phyloP scores from a whole-genome alignment of 2,329 filamentous ascomycete species.

The Microdochium bolleyi region DNA sequence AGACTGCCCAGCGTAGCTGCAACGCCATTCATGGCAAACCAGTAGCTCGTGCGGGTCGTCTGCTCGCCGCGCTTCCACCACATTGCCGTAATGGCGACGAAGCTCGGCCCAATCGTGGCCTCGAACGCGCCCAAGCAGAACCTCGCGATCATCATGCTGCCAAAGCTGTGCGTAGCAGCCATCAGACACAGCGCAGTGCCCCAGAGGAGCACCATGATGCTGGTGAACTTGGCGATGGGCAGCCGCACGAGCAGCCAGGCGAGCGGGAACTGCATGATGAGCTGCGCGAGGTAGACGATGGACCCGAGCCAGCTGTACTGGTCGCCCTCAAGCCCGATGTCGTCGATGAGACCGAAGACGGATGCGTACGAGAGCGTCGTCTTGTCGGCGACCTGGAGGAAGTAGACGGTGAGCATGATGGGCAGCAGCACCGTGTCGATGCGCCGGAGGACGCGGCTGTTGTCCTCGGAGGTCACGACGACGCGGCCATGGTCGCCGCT shows the following conservation, averaged over 20 bases:
- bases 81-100: slow-evolving; percentile 51
- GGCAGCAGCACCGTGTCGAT: slow-evolving; percentile 32
- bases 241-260: slow-evolving; percentile 50
- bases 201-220: slow-evolving; percentile 41
- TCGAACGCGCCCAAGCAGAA: slow-evolving; percentile 53
- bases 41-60: slow-evolving; percentile 45
- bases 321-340: slow-evolving; percentile 46
- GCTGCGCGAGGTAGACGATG: slow-evolving; percentile 44
- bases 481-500: background rate
- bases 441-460: slow-evolving; percentile 1
- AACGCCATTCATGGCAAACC: slow-evolving; percentile 55
- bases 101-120: slow-evolving; percentile 37
- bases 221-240: slow-evolving; percentile 52
- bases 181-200: slow-evolving; percentile 41
- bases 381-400: slow-evolving; percentile 56
- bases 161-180: slow-evolving; percentile 42
- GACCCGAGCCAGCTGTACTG: slow-evolving; percentile 32
- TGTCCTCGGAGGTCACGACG: slow-evolving; percentile 2
- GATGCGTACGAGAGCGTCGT: slow-evolving; percentile 52
- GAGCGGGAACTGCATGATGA: slow-evolving; percentile 42
- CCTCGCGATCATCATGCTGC: slow-evolving; percentile 38
- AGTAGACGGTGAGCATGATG: slow-evolving; percentile 51
- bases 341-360: slow-evolving; percentile 53
- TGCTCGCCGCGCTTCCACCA: slow-evolving; percentile 55
- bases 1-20: slow-evolving; percentile 49